Percentiles rank a stretch among this genome's conserved stretches.
These are phyloP conservation scores for Elsinoe fawcettii DNA, from an alignment of 2,329 filamentous ascomycete species.

Conservation along the genomic window DNA sequence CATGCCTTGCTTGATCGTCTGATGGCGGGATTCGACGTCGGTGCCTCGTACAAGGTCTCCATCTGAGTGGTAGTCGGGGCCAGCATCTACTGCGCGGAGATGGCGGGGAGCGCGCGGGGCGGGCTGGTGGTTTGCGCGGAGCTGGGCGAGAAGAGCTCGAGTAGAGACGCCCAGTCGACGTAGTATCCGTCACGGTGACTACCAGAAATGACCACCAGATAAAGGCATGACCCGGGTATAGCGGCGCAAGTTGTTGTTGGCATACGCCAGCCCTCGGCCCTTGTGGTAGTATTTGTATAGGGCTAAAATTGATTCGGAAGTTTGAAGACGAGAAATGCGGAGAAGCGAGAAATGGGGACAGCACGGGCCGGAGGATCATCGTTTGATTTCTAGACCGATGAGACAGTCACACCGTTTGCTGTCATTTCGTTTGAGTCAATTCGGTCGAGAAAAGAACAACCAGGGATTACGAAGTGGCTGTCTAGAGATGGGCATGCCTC, in stretches of 20 bases:
- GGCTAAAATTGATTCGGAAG: not conserved
- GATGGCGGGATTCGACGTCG: not conserved
- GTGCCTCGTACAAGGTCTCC: not conserved
- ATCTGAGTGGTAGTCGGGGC: not conserved
- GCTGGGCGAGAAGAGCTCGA: too few species aligned
- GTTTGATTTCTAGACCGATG: not conserved
- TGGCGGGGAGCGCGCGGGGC: not conserved
- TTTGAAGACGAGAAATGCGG: not conserved
- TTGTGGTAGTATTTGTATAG: not conserved
- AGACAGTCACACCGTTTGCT: not conserved
- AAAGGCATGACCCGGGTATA: not conserved
- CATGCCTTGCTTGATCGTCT: slow-evolving; percentile 28
- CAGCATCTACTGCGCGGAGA: not conserved
- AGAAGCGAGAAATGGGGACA: not conserved
- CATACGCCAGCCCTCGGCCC: not conserved
- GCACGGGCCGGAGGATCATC: slow-evolving; percentile 3
- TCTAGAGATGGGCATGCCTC: not conserved
- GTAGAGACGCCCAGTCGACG: too few species aligned
- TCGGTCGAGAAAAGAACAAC: not conserved
- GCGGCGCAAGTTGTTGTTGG: not conserved
- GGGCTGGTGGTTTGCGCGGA: not conserved
- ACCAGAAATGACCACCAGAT: too few species aligned
- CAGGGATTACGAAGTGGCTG: not conserved
- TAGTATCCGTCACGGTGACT: too few species aligned
- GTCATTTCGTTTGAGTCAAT: not conserved